Percentiles rank a stretch among this genome's conserved stretches.
These are phyloP conservation scores for Aureobasidium sp. DNA, from an alignment of 2,329 filamentous ascomycete genomes.

Conservation along the genomic window DNA sequence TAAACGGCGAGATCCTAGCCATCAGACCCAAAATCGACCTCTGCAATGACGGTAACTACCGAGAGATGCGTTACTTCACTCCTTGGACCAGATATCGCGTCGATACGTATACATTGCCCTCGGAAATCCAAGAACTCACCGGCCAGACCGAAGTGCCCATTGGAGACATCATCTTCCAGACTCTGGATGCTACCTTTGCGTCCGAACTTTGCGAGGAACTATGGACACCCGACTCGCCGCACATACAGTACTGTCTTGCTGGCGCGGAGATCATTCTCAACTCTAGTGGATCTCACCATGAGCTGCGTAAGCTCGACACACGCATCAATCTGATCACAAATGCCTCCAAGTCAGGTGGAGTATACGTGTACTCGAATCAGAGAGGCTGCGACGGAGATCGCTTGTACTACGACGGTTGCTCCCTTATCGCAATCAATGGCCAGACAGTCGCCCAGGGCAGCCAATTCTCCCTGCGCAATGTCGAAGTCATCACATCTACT, in stretches of 20 bases:
- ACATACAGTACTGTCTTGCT: conserved; percentile 54
- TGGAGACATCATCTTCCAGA: conserved; percentile 58
- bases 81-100: conserved; percentile 53
- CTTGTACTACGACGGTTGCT: conserved; percentile 54
- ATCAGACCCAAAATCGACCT: conserved; percentile 66
- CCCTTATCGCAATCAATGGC: conserved; percentile 56
- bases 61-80: conserved; percentile 48
- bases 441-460: conserved; percentile 56
- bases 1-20: conserved; percentile 59
- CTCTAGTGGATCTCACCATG: conserved; percentile 59
- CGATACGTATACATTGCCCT: conserved; percentile 58
- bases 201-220: conserved; percentile 62
- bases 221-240: conserved; percentile 52
- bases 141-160: conserved; percentile 53
- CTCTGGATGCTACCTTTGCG: conserved; percentile 55
- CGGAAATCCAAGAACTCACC: conserved; percentile 49
- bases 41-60: conserved; percentile 58
- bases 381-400: conserved; percentile 50
- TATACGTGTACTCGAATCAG: conserved; percentile 58
- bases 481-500: conserved; percentile 48
- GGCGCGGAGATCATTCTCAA: conserved; percentile 58
- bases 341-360: conserved; percentile 55
- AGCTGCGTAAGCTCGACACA: conserved; percentile 57
- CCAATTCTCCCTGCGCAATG: conserved; percentile 55
- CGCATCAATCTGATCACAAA: conserved; percentile 56